Evolutionary conservation across 148 eudicot genomes (phyloP).

Genomic region (Salicornia ramosissima): DNA sequence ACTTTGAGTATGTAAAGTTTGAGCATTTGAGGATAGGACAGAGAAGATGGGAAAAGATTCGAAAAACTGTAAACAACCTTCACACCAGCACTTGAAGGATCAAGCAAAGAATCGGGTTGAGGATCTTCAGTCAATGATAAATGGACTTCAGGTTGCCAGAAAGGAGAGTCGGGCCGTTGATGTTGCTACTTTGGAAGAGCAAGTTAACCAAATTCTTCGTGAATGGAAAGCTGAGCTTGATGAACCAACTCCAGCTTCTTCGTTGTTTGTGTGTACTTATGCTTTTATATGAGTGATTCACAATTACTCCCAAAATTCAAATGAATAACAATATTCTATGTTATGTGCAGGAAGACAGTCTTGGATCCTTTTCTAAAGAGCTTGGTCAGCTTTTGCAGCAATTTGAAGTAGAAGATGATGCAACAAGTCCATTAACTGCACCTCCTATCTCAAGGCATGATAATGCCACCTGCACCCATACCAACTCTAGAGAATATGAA

Average conservation of each 20-base stretch:
- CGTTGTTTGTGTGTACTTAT: conserved; percentile 29
- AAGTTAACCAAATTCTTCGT: conserved; percentile 34
- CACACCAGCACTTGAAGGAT: conserved; percentile 40
- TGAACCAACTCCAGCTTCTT: conserved; percentile 42
- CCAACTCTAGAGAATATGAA: conserved; percentile 15
- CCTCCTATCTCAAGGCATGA: conserved; percentile 19
- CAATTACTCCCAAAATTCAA: background rate
- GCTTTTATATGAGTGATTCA: background rate
- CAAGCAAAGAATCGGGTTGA: conserved; percentile 42
- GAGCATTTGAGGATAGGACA: background rate
- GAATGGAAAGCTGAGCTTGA: conserved; percentile 50
- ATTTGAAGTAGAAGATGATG: conserved; percentile 41
- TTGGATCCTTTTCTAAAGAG: conserved; percentile 32
- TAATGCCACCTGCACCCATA: conserved; percentile 14
- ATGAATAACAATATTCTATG: conserved; percentile 6
- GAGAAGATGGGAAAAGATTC: conserved; percentile 34
- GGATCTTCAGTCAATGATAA: conserved; percentile 35
- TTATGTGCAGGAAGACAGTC: conserved; percentile 37
- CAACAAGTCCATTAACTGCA: conserved; percentile 36
- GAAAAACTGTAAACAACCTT: conserved; percentile 31
- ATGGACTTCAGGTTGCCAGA: conserved; percentile 37
- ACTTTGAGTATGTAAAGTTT: conserved; percentile 20
- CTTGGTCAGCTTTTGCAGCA: conserved; percentile 30
- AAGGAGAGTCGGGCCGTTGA: conserved; percentile 38
- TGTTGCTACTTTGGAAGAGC: conserved; percentile 36